Evolutionary conservation across 1,284 basidiomycete species (phyloP).

Genomic region (Bjerkandera adusta): DNA sequence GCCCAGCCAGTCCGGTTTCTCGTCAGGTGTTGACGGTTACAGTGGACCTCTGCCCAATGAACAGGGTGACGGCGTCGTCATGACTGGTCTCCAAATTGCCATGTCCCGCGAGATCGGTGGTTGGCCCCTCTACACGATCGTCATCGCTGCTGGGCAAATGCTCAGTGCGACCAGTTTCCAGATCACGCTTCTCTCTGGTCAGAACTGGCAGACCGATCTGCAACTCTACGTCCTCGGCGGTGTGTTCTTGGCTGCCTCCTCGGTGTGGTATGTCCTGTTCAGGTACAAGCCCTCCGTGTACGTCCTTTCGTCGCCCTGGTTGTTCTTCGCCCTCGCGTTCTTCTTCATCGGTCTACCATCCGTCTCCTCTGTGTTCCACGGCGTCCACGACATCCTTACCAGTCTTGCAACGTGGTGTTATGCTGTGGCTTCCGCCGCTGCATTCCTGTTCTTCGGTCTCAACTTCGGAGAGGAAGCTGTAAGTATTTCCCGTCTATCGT

Average conservation of each 20-base stretch:
- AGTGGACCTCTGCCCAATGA: constrained; percentile 53
- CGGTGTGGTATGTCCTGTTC: constrained; percentile 91
- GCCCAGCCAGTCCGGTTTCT: constrained; percentile 52
- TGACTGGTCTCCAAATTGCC: constrained; percentile 80
- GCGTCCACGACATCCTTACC: constrained; percentile 63
- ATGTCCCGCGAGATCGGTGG: constrained; percentile 75
- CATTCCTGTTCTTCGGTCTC: constrained; percentile 90
- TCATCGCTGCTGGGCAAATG: constrained; percentile 87
- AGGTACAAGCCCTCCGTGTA: constrained; percentile 85
- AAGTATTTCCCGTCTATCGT: constrained; percentile 25
- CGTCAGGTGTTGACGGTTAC: constrained; percentile 43
- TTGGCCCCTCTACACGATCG: constrained; percentile 89
- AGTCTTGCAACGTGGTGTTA: constrained; percentile 87
- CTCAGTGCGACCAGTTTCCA: constrained; percentile 91
- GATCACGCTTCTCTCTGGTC: constrained; percentile 83
- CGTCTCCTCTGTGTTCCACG: constrained; percentile 58
- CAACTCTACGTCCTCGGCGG: constrained; percentile 89
- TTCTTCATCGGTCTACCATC: constrained; percentile 88
- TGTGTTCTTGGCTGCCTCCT: constrained; percentile 82
- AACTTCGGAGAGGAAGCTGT: constrained; percentile 96
- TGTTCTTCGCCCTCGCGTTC: constrained; percentile 88
- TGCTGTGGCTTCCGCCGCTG: constrained; percentile 84
- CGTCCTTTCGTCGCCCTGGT: constrained; percentile 82
- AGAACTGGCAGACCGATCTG: constrained; percentile 76
- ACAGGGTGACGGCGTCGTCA: constrained; percentile 57